Evolutionary conservation across 2,329 filamentous ascomycete species (phyloP).

Genomic region (Fusarium bactridioides): DNA sequence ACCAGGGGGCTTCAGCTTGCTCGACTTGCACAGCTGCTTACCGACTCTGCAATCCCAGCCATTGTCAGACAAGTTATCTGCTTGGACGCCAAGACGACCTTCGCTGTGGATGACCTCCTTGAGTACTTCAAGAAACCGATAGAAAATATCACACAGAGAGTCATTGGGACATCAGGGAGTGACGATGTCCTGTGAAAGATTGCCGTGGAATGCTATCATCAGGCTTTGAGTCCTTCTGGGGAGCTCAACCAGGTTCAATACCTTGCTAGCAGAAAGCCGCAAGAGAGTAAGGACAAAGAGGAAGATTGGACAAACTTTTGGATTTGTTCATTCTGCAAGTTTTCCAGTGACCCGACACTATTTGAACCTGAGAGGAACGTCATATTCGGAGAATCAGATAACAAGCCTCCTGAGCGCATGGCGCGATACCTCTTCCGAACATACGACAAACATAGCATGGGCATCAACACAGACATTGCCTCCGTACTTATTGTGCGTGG

Average conservation of each 20-base stretch:
- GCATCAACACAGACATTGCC: too few species aligned
- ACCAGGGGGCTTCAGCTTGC: not conserved
- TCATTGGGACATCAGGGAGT: not conserved
- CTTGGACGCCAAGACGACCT: accelerated
- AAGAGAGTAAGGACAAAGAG: too few species aligned
- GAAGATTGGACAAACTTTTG: too few species aligned
- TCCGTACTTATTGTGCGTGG: too few species aligned
- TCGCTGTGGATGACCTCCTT: not conserved
- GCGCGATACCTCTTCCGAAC: too few species aligned
- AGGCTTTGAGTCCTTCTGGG: accelerated
- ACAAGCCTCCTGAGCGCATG: too few species aligned
- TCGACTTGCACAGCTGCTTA: not conserved
- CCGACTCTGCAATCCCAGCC: not conserved
- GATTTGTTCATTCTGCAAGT: too few species aligned
- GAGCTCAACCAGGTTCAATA: not conserved
- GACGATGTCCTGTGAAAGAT: not conserved
- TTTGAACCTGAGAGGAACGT: too few species aligned
- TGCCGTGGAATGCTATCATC: not conserved
- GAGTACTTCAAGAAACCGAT: not conserved
- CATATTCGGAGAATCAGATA: too few species aligned
- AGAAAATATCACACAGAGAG: not conserved
- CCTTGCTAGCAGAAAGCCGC: too few species aligned
- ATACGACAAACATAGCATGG: too few species aligned
- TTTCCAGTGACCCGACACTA: too few species aligned
- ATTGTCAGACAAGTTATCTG: not conserved